A percentile compares a stretch with the other conserved stretches of the same genome.
Evolutionary conservation across 106 monocot species (phyloP).

Genomic region (Dendrobium officinale): DNA sequence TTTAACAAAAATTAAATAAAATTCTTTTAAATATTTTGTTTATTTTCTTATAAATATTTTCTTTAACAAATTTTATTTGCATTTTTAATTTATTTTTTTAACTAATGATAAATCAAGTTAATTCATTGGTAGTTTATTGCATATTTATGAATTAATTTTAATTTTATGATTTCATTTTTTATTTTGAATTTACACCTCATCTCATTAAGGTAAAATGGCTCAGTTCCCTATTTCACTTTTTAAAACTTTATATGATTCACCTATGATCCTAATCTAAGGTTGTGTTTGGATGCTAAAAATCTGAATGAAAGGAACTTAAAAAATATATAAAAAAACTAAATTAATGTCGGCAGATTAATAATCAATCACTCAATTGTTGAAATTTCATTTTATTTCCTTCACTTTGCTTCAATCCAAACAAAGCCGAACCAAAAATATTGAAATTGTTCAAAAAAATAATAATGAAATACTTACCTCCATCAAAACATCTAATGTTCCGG

Average conservation of each 20-base stretch:
- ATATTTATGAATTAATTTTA: too few relatives aligned
- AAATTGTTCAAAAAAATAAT: not conserved
- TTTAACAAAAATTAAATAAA: too few relatives aligned
- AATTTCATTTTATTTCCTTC: not conserved
- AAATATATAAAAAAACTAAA: not conserved
- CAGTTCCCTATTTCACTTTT: too few relatives aligned
- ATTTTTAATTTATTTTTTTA: too few relatives aligned
- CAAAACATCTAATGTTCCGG: slow-evolving; percentile 4
- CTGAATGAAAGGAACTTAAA: not conserved
- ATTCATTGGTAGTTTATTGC: too few relatives aligned
- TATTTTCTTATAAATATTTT: too few relatives aligned
- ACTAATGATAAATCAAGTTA: too few relatives aligned
- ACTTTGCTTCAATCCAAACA: not conserved
- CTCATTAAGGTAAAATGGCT: too few relatives aligned
- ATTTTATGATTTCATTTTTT: too few relatives aligned
- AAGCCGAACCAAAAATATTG: not conserved
- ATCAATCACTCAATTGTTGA: not conserved
- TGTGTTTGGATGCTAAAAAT: not conserved
- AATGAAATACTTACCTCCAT: not conserved
- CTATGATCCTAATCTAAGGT: not conserved
- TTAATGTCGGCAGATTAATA: not conserved
- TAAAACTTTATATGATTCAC: not conserved
- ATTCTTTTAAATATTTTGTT: too few relatives aligned
- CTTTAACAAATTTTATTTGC: too few relatives aligned
- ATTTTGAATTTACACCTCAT: too few relatives aligned